These are phyloP conservation scores for Furcasterigmium furcatum DNA, from an alignment of 2,329 filamentous ascomycete species.

Conservation along the genomic window DNA sequence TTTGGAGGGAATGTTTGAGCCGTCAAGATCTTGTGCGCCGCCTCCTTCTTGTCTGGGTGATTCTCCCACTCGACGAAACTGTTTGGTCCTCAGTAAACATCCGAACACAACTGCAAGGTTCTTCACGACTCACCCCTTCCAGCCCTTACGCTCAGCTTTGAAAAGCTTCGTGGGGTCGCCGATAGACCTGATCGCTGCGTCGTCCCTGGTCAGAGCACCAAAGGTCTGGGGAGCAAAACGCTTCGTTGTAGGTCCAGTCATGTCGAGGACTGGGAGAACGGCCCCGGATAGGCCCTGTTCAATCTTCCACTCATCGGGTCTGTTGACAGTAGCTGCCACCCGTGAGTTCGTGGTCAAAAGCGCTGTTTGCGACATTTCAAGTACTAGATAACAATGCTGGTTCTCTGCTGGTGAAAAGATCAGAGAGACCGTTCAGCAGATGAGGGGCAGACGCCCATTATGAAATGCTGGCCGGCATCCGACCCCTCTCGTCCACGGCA, in stretches of 20 bases:
- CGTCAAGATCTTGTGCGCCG: conserved; percentile 48
- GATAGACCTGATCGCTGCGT: conserved; percentile 33
- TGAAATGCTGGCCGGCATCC: too few relatives aligned
- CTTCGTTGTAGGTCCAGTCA: conserved; percentile 32
- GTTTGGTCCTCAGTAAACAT: not conserved
- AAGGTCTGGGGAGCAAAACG: conserved; percentile 20
- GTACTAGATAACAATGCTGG: too few relatives aligned
- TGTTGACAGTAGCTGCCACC: too few relatives aligned
- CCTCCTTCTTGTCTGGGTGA: conserved; percentile 63
- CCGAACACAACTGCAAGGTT: not conserved
- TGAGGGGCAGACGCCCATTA: too few relatives aligned
- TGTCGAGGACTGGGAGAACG: conserved; percentile 42
- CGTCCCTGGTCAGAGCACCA: conserved; percentile 30
- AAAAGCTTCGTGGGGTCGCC: conserved; percentile 28
- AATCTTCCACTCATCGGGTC: conserved; percentile 45
- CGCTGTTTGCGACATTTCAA: too few relatives aligned
- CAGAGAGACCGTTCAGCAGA: too few relatives aligned
- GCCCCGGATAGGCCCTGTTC: conserved; percentile 46
- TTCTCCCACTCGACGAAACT: conserved; percentile 68
- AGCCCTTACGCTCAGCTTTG: conserved; percentile 23
- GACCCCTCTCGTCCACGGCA: too few relatives aligned
- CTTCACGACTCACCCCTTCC: conserved; percentile 24
- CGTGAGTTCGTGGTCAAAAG: too few relatives aligned
- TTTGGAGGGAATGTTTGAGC: conserved; percentile 21
- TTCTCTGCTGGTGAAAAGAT: too few relatives aligned